phyloP scores from a whole-genome alignment of 2,329 filamentous ascomycete genomes.

The Zasmidium angulare region DNA sequence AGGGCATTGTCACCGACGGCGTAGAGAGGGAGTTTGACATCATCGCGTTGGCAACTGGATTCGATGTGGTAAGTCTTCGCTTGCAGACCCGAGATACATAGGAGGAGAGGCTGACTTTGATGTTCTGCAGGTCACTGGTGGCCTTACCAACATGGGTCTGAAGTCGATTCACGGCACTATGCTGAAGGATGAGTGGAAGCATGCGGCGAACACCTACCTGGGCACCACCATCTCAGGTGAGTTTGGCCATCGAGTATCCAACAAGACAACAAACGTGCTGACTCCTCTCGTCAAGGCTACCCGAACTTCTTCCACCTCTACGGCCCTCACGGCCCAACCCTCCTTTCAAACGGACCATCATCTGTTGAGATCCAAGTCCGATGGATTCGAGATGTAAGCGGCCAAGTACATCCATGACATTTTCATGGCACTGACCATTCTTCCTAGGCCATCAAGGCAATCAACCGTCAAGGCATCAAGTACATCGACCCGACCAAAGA shows the following conservation, averaged over 20 bases:
- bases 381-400: constrained; percentile 34
- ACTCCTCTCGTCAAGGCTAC: constrained; percentile 2
- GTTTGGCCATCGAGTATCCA: background rate
- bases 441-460: constrained; percentile 24
- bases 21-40: constrained; percentile 46
- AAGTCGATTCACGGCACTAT: constrained; percentile 36
- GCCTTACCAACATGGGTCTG: constrained; percentile 47
- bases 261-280: background rate
- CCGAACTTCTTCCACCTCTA: constrained; percentile 38
- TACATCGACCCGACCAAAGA: constrained; percentile 31
- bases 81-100: constrained; percentile 24
- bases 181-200: constrained; percentile 44
- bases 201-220: constrained; percentile 44
- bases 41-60: constrained; percentile 49
- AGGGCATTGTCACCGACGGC: constrained; percentile 44
- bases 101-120: background rate
- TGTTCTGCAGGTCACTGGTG: constrained; percentile 39
- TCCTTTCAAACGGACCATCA: constrained; percentile 45
- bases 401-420: background rate
- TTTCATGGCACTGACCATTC: background rate
- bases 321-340: constrained; percentile 45
- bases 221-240: constrained; percentile 40
- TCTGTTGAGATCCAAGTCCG: constrained; percentile 44
- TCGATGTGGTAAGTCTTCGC: constrained; percentile 38
- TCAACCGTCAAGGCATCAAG: constrained; percentile 26